Conservation (phyloP, 805 yeast species). For the Nakazawaea holstii region DNA sequence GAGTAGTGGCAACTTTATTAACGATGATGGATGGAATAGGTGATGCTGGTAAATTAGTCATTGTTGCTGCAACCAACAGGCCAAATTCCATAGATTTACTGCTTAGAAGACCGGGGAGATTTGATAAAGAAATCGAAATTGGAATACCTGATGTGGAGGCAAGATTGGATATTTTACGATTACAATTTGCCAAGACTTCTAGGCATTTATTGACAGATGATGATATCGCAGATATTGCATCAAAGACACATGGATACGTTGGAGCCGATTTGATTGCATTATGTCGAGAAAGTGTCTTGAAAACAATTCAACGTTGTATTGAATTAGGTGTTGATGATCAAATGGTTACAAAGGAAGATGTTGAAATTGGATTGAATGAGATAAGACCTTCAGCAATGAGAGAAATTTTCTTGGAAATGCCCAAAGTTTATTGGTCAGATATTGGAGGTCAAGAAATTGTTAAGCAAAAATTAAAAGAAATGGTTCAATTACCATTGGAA, state of each 20-base stretch:
- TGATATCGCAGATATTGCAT: slow-evolving; percentile 59
- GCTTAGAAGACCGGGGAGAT: slow-evolving; percentile 79
- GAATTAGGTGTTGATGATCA: slow-evolving; percentile 29
- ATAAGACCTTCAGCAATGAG: slow-evolving; percentile 96
- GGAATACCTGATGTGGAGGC: slow-evolving; percentile 88
- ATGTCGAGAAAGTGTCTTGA: slow-evolving; percentile 83
- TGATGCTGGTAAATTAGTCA: slow-evolving; percentile 55
- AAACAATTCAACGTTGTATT: slow-evolving; percentile 64
- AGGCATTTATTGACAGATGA: slow-evolving; percentile 44
- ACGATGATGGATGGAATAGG: slow-evolving; percentile 80
- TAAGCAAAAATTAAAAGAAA: slow-evolving; percentile 78
- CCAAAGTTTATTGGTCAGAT: slow-evolving; percentile 89
- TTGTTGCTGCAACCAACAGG: slow-evolving; percentile 68
- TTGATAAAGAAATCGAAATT: slow-evolving; percentile 84
- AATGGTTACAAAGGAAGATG: slow-evolving; percentile 47
- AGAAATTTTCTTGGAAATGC: slow-evolving; percentile 90
- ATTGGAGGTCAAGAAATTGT: slow-evolving; percentile 91
- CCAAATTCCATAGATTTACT: slow-evolving; percentile 69
- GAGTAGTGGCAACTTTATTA: slow-evolving; percentile 85
- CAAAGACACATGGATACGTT: slow-evolving; percentile 91
- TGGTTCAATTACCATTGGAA: slow-evolving; percentile 86
- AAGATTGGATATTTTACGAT: slow-evolving; percentile 63
- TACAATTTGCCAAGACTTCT: slow-evolving; percentile 54
- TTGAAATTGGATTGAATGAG: slow-evolving; percentile 70
- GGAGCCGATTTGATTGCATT: slow-evolving; percentile 93